Base-by-base conservation (phyloP, 441 rosid species). In the Populus trichocarpa region DNA sequence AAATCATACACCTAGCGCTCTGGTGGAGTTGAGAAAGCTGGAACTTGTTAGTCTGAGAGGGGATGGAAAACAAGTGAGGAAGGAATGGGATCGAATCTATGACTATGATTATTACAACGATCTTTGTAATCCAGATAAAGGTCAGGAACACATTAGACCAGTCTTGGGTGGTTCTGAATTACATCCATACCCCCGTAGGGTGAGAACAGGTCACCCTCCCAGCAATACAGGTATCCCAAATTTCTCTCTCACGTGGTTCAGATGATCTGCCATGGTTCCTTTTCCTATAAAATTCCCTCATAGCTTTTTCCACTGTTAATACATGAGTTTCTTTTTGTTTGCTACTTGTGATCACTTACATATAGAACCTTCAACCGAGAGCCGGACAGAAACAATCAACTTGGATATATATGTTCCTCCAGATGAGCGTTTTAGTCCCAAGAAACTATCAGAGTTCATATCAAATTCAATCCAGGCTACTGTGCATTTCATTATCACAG, bases 171-270 rank as follows among this genome's bases (percentile, higher is more conserved):
- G 94, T 59, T 82, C 86, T 5, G 11, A 14, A 67, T 57, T 64
- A 16, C 67, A 72, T 84, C 92, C 91, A 69, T 92, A 90, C 82
- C 96, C 96, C 78, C 88, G 91, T 18, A 82, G 91, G 82, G 86
- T 83, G 78, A 86, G 86, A 78, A 90, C 93, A 6, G 90, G 90
- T 7, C 63, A 71, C 28, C 82, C 86, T 40, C 73, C 82, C 46
- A 77, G 79, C 86, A 75, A 72, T 73, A 75, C 72, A n/a, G 93
- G 90, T 91, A 82, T 61, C 70, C n/a, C 38, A 8, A 11, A 61
- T 38, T 18, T 20, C 71, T 64, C 26, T 23, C 23, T 6, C 12
- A n/a, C 35, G 64, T 50, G 40, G 57, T 33, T 53, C 72, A 66
- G 40, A 53, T 28, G 42, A 78, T 67, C 25, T 67, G 16, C 26